Evolutionary conservation across 352 stramenopile genomes (phyloP), one percentile per base, ranked within the genome.

Genomic region (Globisporangium orthogonon): DNA sequence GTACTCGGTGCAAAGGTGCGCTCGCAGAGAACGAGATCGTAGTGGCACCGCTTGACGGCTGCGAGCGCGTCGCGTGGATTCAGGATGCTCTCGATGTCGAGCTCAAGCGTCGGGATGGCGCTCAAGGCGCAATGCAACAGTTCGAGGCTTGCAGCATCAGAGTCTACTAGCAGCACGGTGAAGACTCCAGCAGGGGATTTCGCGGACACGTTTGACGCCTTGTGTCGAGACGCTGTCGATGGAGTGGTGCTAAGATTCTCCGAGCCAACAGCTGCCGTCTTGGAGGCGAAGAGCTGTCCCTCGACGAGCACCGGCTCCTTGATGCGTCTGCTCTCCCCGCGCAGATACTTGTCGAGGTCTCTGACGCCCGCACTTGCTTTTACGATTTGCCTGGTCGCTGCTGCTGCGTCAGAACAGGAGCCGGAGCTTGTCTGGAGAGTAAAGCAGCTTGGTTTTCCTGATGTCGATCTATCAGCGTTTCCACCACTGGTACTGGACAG

Each of bases 1-100:
- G 37, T 15, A 11, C 28, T 3, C 13, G 30, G 3, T 7, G 37
- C 30, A 9, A 97, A 61, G 35, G 87, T 75, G 41, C 90, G 74
- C n/a, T 91, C 82, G 6, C 96, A 62, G 2, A 98, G 58, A 15
- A 98, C 62, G 23, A 93, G 74, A 50, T 97, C 89, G 62, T 89
- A 97, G 29, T 71, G 45, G 30, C 66, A 74, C 4, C 80, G 61
- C 39, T 89, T 71, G 13, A 73, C 72, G 23, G 53, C 55, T 14
- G 79, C 67, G 1, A 94, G 59, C 0, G 83, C 85, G 35, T 90
- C 73, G 17, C 46, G 51, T 15, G 78, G 60, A 17, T 81, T 65
- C 30, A 74, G 74, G 54, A 94, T 84, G 44, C 66, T 83, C 52
- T 94, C 78, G 23, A 89, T 61, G 13, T 81, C 65, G 15, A 87